These are phyloP conservation scores for Phytophthora idaei DNA, from an alignment of 352 stramenopile genomes.

Conservation along the genomic window DNA sequence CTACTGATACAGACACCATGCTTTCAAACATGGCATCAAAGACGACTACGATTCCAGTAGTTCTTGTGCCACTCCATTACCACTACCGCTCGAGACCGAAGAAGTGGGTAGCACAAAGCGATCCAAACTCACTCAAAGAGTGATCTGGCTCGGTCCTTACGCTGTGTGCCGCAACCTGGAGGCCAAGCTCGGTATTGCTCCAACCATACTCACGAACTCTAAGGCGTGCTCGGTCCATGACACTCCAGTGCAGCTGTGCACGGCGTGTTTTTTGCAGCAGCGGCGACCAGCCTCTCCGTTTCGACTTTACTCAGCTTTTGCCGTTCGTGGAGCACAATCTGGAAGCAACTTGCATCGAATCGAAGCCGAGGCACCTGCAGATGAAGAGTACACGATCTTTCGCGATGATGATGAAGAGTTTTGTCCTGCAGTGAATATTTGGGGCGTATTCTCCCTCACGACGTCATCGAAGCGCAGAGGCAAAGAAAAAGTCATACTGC, in stretches of 20 bases:
- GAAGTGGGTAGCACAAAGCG: conserved; percentile 1
- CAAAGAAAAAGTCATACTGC: conserved; percentile 23
- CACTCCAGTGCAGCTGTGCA: conserved; percentile 30
- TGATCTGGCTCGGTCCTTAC: conserved; percentile 58
- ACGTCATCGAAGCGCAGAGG: conserved; percentile 9
- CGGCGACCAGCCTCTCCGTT: conserved; percentile 30
- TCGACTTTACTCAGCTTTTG: conserved; percentile 34
- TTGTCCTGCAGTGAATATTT: conserved; percentile 45
- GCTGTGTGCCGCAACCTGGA: conserved; percentile 43
- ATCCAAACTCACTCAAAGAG: conserved; percentile 3
- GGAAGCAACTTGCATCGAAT: conserved; percentile 25
- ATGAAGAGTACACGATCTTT: conserved; percentile 36
- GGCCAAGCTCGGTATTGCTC: conserved; percentile 38
- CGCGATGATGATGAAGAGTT: conserved; percentile 35
- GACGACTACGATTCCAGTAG: conserved; percentile 4
- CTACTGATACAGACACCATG: conserved; percentile 21
- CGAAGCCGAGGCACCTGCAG: conserved; percentile 17
- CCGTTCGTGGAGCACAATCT: conserved; percentile 17
- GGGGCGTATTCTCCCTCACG: conserved; percentile 32
- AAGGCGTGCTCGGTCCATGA: conserved; percentile 31
- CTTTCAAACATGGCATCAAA: conserved; percentile 23
- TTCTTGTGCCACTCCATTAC: conserved; percentile 9
- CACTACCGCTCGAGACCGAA: neutral
- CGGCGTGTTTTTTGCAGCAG: conserved; percentile 33
- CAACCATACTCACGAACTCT: conserved; percentile 12